Evolutionary conservation across 176 grass and related monocot species (phyloP), one percentile per base, ranked within the genome.

Genomic region (Alopecurus myosuroides): DNA sequence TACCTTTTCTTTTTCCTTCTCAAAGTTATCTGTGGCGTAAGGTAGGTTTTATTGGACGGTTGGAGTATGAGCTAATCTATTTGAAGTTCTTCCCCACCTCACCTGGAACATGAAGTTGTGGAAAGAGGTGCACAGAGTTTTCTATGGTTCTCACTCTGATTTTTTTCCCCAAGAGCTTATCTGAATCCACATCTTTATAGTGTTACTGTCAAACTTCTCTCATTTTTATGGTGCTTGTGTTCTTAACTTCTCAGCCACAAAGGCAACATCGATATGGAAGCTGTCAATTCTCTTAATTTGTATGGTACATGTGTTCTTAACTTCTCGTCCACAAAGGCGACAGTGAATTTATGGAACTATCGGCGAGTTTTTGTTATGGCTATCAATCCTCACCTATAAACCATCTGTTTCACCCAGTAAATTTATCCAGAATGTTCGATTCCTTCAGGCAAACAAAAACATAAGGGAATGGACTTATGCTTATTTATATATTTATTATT

Each of bases 241-340:
- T 60, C 62, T 39, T 39, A 61, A 40, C 31, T 87, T 36, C 62
- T 83, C 11, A 58, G 50, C 80, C 80, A 77, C 73, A 52, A 85
- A 64, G 23, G 42, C 17, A 1, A n/a, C 48, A 64, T 86, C 30
- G 50, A 17, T 48, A 15, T 11, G 3, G 13, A 48, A 15, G 17
- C 3, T 31, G 26, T 46, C 62, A 48, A 80, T 46, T 33, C 58
- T 19, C 6, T 63, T 30, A 6, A 31, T 78, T 76, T 77, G 77
- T 76, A 61, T 83, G 80, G 72, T 40, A 39, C 48, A 60, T 39
- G 9, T 10, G 14, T 39, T 60, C 62, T 39, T 40, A 62, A 40
- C 31, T 88, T 37, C 51, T 88, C n/a, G 60, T 71, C 80, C 80
- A 78, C 73, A 53, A 79, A 74, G 23, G 44, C 11, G 1, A 31